Evolutionary conservation across 1,139 yeast genomes (phyloP).

Genomic region (Debaryomycetaceae sp.): DNA sequence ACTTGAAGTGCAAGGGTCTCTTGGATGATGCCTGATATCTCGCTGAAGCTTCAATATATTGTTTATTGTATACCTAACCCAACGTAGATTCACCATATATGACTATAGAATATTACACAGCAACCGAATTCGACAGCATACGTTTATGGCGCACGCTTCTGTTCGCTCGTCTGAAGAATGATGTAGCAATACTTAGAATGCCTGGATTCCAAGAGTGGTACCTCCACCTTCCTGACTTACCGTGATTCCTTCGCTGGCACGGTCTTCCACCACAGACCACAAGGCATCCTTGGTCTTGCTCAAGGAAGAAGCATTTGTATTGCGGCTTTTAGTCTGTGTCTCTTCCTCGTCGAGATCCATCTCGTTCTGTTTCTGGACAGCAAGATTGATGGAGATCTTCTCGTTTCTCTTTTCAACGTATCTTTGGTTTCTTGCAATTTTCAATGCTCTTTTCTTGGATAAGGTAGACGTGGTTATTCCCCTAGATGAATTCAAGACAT

Average conservation of each 20-base stretch:
- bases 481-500: constrained; percentile 29
- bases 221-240: constrained; percentile 59
- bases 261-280: constrained; percentile 65
- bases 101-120: background rate
- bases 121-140: too few relatives aligned
- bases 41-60: background rate
- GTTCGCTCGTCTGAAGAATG: too few relatives aligned
- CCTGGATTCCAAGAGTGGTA: constrained; percentile 79
- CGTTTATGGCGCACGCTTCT: too few relatives aligned
- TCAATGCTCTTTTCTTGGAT: constrained; percentile 78
- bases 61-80: background rate
- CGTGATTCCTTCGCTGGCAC: constrained; percentile 37
- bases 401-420: constrained; percentile 58
- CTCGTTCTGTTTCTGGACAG: constrained; percentile 42
- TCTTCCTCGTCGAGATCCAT: constrained; percentile 48
- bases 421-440: constrained; percentile 74
- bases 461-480: constrained; percentile 56
- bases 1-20: constrained; percentile 25
- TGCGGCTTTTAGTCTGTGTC: constrained; percentile 24
- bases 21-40: constrained; percentile 9
- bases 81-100: background rate
- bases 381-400: constrained; percentile 45
- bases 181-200: constrained; percentile 23
- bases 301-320: constrained; percentile 14
- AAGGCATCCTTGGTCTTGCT: constrained; percentile 61